Conservation (phyloP, 768 basidiomycete species). For the Cyclocybe aegerita region DNA sequence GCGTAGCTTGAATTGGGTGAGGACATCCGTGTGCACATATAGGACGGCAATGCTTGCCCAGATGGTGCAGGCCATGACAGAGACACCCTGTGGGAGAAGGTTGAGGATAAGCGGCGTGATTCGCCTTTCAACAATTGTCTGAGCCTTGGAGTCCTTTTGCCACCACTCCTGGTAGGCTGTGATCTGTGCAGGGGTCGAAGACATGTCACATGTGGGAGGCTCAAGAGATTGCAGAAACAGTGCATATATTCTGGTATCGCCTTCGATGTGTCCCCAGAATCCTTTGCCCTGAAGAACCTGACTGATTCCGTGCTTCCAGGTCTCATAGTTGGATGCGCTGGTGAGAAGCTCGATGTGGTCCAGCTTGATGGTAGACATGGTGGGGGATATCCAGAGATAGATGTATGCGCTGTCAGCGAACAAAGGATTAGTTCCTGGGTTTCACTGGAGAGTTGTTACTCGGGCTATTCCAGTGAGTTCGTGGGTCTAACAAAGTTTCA, state of each 20-base stretch:
- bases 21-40: slow-evolving; percentile 2
- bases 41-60: slow-evolving; percentile 4
- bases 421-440: no score
- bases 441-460: no score
- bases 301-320: slow-evolving; percentile 6
- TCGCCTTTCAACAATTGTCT: slow-evolving; percentile 2
- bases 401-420: no score
- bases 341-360: slow-evolving; percentile 11
- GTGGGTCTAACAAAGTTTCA: no score
- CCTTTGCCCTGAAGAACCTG: slow-evolving; percentile 9
- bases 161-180: slow-evolving; percentile 8
- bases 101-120: slow-evolving; percentile 4
- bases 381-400: not conserved
- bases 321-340: slow-evolving; percentile 5
- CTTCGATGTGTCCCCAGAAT: slow-evolving; percentile 12
- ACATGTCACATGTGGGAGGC: not conserved
- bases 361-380: slow-evolving; percentile 10
- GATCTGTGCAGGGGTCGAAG: slow-evolving; percentile 3
- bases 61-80: slow-evolving; percentile 2
- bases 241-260: not conserved
- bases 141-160: slow-evolving; percentile 5
- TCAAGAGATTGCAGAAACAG: not conserved
- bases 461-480: no score
- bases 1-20: slow-evolving; percentile 8
- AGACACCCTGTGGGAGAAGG: not conserved